phyloP scores from a whole-genome alignment of 148 eudicot species.

The Simmondsia chinensis region DNA sequence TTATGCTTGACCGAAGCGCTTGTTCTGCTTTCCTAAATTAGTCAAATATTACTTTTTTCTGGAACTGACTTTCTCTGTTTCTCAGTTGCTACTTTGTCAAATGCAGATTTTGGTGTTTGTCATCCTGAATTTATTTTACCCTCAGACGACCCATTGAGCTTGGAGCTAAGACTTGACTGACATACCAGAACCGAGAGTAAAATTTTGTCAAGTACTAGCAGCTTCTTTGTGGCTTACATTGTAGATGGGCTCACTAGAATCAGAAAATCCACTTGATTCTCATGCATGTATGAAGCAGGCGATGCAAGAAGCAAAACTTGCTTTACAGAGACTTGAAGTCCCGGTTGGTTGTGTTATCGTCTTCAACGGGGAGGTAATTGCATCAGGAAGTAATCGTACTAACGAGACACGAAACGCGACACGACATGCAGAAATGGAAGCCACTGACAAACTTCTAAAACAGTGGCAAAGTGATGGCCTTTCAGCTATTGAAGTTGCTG shows the following conservation, averaged over 20 bases:
- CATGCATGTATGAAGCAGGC: conserved; percentile 58
- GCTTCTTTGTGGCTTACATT: too few species aligned
- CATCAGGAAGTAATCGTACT: conserved; percentile 71
- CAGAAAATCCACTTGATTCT: conserved; percentile 4
- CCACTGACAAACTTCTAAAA: conserved; percentile 53
- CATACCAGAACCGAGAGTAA: too few species aligned
- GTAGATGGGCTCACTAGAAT: conserved; percentile 22
- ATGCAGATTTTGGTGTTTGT: too few species aligned
- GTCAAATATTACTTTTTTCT: too few species aligned
- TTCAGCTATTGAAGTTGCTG: conserved; percentile 39
- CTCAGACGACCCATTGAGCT: too few species aligned
- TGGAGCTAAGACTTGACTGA: too few species aligned
- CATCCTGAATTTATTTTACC: too few species aligned
- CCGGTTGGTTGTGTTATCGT: conserved; percentile 82
- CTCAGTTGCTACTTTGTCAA: too few species aligned
- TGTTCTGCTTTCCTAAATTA: too few species aligned
- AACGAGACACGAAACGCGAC: conserved; percentile 83
- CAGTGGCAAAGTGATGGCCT: conserved; percentile 58
- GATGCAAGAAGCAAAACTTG: conserved; percentile 63
- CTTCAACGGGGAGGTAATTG: conserved; percentile 44
- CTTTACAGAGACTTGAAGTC: conserved; percentile 64
- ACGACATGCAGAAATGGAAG: conserved; percentile 91
- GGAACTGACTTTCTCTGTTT: too few species aligned
- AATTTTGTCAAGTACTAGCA: too few species aligned
- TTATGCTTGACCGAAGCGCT: too few species aligned